Percentiles rank a stretch among this genome's conserved stretches.
Conservation (phyloP, 768 basidiomycete genomes). For the Leccinum obscurum region DNA sequence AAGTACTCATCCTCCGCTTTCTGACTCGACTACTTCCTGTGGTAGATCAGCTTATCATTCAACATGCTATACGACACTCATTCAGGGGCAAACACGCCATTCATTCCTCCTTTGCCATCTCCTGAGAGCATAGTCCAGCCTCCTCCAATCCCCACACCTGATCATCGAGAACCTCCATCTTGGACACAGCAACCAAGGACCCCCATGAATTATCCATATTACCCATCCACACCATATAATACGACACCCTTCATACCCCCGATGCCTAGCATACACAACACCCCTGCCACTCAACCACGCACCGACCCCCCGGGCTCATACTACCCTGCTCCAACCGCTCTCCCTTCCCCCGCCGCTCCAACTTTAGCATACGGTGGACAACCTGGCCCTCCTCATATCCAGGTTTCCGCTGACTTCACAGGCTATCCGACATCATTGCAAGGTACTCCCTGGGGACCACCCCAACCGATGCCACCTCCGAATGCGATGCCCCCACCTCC, state of each 20-base stretch:
- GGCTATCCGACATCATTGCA: conserved; percentile 30
- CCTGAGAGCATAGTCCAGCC: conserved; percentile 35
- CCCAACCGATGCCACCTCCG: conserved; percentile 23
- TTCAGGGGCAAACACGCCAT: conserved; percentile 37
- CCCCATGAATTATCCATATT: conserved; percentile 39
- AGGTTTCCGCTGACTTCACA: conserved; percentile 33
- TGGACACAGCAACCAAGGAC: conserved; percentile 38
- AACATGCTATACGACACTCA: conserved; percentile 33
- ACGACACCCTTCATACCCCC: conserved; percentile 40
- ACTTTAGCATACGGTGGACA: conserved; percentile 9
- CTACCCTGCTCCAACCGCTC: conserved; percentile 31
- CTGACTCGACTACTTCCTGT: conserved; percentile 23
- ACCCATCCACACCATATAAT: conserved; percentile 40
- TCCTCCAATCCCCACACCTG: conserved; percentile 35
- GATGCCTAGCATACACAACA: conserved; percentile 28
- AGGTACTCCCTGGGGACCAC: conserved; percentile 28
- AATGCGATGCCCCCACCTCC: conserved; percentile 21
- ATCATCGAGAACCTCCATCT: conserved; percentile 28
- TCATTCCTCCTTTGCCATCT: conserved; percentile 39
- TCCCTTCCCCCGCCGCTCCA: conserved; percentile 26
- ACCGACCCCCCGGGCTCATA: conserved; percentile 33
- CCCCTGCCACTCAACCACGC: conserved; percentile 24
- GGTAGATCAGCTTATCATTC: conserved; percentile 25
- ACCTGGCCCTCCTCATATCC: conserved; percentile 6
- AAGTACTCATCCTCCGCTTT: conserved; percentile 15